A percentile compares a stretch with the other conserved stretches of the same genome.
Conservation (phyloP, 2,329 filamentous ascomycete genomes). For the Sarocladium strictum region DNA sequence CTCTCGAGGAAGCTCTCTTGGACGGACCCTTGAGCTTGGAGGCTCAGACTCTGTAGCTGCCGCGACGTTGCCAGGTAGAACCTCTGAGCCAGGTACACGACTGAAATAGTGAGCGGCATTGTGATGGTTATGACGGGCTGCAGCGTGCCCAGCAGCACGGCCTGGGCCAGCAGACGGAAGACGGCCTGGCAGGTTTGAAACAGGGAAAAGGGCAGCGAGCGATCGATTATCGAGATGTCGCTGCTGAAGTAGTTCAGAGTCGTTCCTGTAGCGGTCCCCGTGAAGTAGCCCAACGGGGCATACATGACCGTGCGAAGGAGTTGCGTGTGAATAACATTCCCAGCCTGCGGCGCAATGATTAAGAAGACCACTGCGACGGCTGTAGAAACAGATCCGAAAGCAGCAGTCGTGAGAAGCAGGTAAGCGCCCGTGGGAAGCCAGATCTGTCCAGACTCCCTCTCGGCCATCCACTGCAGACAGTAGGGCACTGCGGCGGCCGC, state of each 20-base stretch:
- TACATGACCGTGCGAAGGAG: conserved; percentile 13
- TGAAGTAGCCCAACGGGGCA: conserved; percentile 13
- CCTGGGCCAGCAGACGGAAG: neutral
- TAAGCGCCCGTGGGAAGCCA: neutral
- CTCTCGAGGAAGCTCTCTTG: conserved; percentile 3
- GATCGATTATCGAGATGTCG: conserved; percentile 13
- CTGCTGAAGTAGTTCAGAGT: conserved; percentile 14
- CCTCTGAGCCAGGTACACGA: conserved; percentile 30
- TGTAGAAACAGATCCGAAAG: conserved; percentile 8
- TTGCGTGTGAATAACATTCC: conserved; percentile 6
- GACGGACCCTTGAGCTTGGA: neutral
- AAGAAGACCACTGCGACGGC: conserved; percentile 10
- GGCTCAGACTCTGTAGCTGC: conserved; percentile 24
- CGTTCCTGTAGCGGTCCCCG: conserved; percentile 10
- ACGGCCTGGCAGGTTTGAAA: neutral
- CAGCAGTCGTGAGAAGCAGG: conserved; percentile 9
- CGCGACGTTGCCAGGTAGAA: conserved; percentile 34
- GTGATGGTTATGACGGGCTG: neutral
- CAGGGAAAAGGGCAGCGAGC: conserved; percentile 8
- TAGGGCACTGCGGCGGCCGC: too few species aligned
- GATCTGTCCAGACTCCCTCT: too few species aligned
- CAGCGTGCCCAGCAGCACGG: neutral
- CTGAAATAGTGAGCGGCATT: neutral
- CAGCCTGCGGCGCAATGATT: neutral
- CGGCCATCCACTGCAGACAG: too few species aligned